These are phyloP conservation scores for Phoenix roebelenii DNA, from an alignment of 176 grass and related monocot species.

Conservation along the genomic window DNA sequence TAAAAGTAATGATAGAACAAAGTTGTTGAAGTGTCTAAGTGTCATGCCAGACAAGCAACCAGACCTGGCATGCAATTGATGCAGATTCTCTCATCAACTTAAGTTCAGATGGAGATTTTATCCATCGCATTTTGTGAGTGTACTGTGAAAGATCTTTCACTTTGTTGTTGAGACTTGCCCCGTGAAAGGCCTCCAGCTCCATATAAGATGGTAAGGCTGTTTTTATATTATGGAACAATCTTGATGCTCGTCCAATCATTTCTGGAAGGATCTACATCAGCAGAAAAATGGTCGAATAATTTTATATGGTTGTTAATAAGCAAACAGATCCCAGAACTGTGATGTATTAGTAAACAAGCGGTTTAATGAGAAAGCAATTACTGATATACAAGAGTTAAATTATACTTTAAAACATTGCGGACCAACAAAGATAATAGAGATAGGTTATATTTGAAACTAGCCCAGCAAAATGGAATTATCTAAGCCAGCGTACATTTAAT, in stretches of 20 bases:
- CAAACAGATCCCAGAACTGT: too few relatives aligned
- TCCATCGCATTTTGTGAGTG: slow-evolving; percentile 79
- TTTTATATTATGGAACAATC: slow-evolving; percentile 76
- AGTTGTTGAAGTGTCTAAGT: too few relatives aligned
- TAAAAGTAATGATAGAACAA: too few relatives aligned
- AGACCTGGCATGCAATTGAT: slow-evolving; percentile 83
- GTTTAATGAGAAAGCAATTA: too few relatives aligned
- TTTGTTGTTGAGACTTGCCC: slow-evolving; percentile 47
- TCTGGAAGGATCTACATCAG: slow-evolving; percentile 61
- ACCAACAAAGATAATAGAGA: too few relatives aligned
- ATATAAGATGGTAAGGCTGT: slow-evolving; percentile 50
- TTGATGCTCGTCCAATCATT: slow-evolving; percentile 54
- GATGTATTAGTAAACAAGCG: too few relatives aligned
- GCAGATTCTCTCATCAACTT: slow-evolving; percentile 83
- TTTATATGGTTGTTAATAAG: not conserved
- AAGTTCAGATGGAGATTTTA: slow-evolving; percentile 73
- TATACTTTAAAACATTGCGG: too few relatives aligned
- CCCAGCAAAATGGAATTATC: too few relatives aligned
- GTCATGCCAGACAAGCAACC: too few relatives aligned
- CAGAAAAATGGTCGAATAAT: not conserved
- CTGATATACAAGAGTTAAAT: too few relatives aligned
- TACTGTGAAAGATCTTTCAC: slow-evolving; percentile 59
- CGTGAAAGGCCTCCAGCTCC: slow-evolving; percentile 58
- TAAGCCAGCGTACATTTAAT: too few relatives aligned
- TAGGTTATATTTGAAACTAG: too few relatives aligned